Base-by-base conservation (phyloP, 2,329 filamentous ascomycete species). In the Daldinia sp. region DNA sequence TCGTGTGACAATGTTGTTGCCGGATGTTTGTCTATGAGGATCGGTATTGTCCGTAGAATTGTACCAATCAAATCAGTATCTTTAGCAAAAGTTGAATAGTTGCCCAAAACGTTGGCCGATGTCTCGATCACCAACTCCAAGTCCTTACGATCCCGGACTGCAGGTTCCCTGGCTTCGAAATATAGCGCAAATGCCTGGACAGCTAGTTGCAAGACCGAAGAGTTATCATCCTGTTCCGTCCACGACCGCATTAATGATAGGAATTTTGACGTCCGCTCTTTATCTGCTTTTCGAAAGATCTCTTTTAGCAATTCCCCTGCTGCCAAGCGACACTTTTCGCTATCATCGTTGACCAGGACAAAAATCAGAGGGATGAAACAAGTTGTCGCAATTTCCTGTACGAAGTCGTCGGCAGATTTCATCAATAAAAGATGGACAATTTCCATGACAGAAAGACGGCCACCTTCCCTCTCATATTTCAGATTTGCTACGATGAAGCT, bases 371-470 rank as follows among this genome's bases (percentile, higher is more conserved):
- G 94, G 23, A 97, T 86, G 82, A 98, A 99, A 77, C 94, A 93
- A 20, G 89, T 92, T 1, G 89, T 88, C 0, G 93, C 86, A 37
- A 97, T 88, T 72, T 97, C 92, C 78, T 97, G 93, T 6, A 94
- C 88, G 51, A 94, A 89, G 28, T 94, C 92, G 42, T 93, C 88
- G 0, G 92, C 91, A 4, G 94, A 90, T 81, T 98, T 98, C 70
- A 88, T 90, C 23, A 98, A 84, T n/a, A 99, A 84, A 48, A 94
- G 85, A 76, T 97, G 91, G 51, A 98, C 86, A 2, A 95, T 89
- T 80, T 99, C 96, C 88, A 99, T 93, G 30, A 98, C 93, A 0
- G 94, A 98, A 68, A 97, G 86, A 41, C 97, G 88, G 30, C 96
- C 96, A 67, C 96, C 92, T 73, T 94, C 90, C 74, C 97, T 90